phyloP scores from a whole-genome alignment of 805 yeast species.

The Saccharomycopsis sp. region DNA sequence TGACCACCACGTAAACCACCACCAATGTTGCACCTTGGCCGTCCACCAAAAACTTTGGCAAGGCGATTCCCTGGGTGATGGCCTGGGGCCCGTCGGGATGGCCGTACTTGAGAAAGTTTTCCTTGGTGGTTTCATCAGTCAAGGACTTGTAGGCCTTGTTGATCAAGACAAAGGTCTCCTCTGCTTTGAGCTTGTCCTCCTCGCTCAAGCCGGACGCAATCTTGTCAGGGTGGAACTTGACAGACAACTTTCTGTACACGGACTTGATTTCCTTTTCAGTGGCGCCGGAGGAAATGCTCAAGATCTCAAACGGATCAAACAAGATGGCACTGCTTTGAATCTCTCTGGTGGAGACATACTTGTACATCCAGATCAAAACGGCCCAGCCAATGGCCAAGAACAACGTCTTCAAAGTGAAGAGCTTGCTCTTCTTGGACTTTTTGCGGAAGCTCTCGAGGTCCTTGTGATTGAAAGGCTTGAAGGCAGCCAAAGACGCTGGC shows the following conservation, averaged over 20 bases:
- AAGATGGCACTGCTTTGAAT: conserved; percentile 28
- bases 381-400: conserved; percentile 25
- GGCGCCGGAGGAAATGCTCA: conserved; percentile 63
- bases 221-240: conserved; percentile 92
- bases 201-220: conserved; percentile 51
- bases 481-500: conserved; percentile 28
- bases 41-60: conserved; percentile 85
- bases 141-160: conserved; percentile 90
- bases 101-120: conserved; percentile 79
- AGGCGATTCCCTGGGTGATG: conserved; percentile 83
- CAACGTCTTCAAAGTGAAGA: conserved; percentile 16
- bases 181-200: conserved; percentile 49
- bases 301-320: conserved; percentile 87
- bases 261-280: conserved; percentile 70
- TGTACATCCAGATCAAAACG: conserved; percentile 32
- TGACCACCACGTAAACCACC: conserved; percentile 52
- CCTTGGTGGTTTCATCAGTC: conserved; percentile 79
- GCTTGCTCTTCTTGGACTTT: conserved; percentile 24
- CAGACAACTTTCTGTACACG: conserved; percentile 76
- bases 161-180: conserved; percentile 69
- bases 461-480: conserved; percentile 30
- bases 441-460: conserved; percentile 27
- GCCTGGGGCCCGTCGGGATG: conserved; percentile 98
- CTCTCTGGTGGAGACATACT: conserved; percentile 37
- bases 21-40: conserved; percentile 65